Conservation (phyloP, 345 rosid species). For the Acer yangbiense region DNA sequence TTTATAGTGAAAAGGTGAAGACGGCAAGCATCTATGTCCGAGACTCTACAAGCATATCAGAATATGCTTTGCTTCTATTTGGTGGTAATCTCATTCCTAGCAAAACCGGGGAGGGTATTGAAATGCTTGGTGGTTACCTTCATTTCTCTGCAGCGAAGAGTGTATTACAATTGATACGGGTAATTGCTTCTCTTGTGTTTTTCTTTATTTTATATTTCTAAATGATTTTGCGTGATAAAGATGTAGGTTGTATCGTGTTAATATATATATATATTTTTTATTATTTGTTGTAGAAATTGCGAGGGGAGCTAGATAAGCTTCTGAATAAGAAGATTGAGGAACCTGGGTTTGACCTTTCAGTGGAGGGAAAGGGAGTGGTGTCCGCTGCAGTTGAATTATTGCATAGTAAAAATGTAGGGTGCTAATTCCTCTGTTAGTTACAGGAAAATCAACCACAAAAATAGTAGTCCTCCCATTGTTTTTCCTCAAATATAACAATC, state of each 20-base stretch:
- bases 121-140: conserved; percentile 96
- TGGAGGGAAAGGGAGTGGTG: conserved; percentile 86
- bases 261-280: neutral
- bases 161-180: conserved; percentile 77
- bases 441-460: neutral
- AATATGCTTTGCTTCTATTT: conserved; percentile 90
- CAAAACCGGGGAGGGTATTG: conserved; percentile 81
- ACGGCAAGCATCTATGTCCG: conserved; percentile 72
- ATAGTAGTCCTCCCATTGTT: neutral
- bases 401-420: conserved; percentile 49
- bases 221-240: neutral
- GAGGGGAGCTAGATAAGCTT: conserved; percentile 81
- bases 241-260: conserved; percentile 2
- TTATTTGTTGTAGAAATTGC: conserved; percentile 51
- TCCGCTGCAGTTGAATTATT: conserved; percentile 83
- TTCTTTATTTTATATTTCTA: neutral
- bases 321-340: conserved; percentile 82
- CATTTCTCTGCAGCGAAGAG: conserved; percentile 91
- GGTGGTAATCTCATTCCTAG: conserved; percentile 82
- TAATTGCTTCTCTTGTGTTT: conserved; percentile 19
- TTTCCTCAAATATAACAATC: neutral
- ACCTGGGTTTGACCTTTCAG: conserved; percentile 73
- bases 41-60: conserved; percentile 94
- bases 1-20: conserved; percentile 94
- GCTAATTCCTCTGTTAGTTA: conserved; percentile 1